Evolutionary conservation across 192 early-diverging fungal species (phyloP), one percentile per base, ranked within the genome.

Genomic region (Rhizophagus sp.): DNA sequence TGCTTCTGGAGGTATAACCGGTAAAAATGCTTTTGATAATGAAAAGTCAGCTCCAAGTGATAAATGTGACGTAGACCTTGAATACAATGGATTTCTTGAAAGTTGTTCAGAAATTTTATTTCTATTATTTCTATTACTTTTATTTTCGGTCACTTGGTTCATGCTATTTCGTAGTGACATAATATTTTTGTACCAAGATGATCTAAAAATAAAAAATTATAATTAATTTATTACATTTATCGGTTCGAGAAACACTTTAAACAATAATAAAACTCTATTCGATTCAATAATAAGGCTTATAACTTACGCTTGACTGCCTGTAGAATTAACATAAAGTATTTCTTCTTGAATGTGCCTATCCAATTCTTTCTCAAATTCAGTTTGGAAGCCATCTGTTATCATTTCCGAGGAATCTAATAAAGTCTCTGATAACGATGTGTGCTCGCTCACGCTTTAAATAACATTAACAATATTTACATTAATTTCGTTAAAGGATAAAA

Each of bases 1-100:
- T 3, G 87, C 69, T 34, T 88, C 88, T 13, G 79, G 81, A 0
- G 92, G 88, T 13, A 86, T 67, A 2, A 83, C 89, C 4, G 84
- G 81, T n/a, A 86, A 81, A 47, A 91, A 90, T n/a, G 88, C 83
- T 50, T 89, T 88, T 64, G 84, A 81, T 67, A 88, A 72, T 33
- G 85, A 87, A 62, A 84, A 85, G 27, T 87, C 86, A 61, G 85
- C 85, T 11, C 63, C 75, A 75, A 80, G 73, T 1, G 66, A 62
- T 27, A 77, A 36, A 63, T 79, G 41, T 4, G 73, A 75, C 4
- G 72, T 80, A 1, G 63, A 49, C 11, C 79, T 50, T 24, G 39
- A 65, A 64, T 80, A 73, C 33, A 80, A 17, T 73, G 62, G 79
- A 10, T 24, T 52, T 15, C 62, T 74, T 34, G 62, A 52, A n/a